Conservation (phyloP, 2,329 filamentous ascomycete species). For the Hypoxylon sp. region DNA sequence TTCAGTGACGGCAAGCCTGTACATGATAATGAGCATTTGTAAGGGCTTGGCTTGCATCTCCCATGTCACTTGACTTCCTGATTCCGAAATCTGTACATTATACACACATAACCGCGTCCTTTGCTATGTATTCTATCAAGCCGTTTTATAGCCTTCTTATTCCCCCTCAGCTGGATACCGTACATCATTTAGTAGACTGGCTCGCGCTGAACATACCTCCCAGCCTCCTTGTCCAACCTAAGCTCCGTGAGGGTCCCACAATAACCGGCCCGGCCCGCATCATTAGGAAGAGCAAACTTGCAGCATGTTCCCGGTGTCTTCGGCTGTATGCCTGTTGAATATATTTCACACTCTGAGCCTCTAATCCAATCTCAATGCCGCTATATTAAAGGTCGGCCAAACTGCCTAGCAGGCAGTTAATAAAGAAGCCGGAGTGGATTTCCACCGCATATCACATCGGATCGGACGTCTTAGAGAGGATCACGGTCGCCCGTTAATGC, state of each 20-base stretch:
- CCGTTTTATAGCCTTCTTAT: not conserved
- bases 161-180: not conserved
- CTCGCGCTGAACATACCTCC: not conserved
- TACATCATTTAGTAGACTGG: not conserved
- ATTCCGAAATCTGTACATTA: constrained; percentile 9
- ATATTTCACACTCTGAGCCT: not conserved
- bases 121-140: constrained; percentile 2
- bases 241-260: constrained; percentile 25
- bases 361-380: not conserved
- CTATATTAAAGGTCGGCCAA: not conserved
- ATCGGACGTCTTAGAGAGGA: too few species aligned
- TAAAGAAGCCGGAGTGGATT: not conserved
- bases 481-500: too few species aligned
- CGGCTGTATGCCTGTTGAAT: not conserved
- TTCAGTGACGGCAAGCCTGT: constrained; percentile 35
- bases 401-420: not conserved
- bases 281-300: not conserved
- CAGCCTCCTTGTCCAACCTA: constrained; percentile 8
- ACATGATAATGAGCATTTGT: constrained; percentile 24
- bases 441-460: not conserved
- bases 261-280: constrained; percentile 34
- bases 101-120: constrained; percentile 4
- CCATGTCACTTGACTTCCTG: constrained; percentile 10
- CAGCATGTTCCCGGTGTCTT: not conserved
- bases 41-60: constrained; percentile 16